These are phyloP conservation scores for Moesziomyces antarcticus DNA, from an alignment of 1,284 basidiomycete species.

Conservation along the genomic window DNA sequence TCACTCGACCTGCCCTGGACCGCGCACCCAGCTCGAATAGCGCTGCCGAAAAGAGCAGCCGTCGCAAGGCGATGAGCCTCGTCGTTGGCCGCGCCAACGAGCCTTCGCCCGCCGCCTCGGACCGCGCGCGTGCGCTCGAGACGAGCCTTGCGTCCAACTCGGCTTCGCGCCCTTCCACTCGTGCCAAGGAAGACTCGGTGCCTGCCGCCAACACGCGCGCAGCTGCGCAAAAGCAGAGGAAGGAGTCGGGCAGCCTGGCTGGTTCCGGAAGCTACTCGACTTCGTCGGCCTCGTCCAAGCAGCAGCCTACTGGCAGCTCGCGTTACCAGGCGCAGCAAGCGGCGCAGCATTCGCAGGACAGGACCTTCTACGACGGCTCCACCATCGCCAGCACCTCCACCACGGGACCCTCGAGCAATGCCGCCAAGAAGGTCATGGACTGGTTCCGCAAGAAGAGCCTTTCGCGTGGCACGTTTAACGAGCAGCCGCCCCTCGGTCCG, in stretches of 20 bases:
- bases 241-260: slow-evolving; percentile 18
- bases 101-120: slow-evolving; percentile 30
- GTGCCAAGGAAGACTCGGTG: slow-evolving; percentile 25
- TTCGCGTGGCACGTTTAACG: slow-evolving; percentile 65
- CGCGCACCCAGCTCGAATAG: slow-evolving; percentile 33
- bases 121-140: slow-evolving; percentile 31
- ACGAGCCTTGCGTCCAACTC: slow-evolving; percentile 7
- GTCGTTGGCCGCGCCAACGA: slow-evolving; percentile 50
- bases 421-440: slow-evolving; percentile 75
- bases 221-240: slow-evolving; percentile 24
- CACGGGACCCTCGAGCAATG: slow-evolving; percentile 69
- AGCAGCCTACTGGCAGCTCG: slow-evolving; percentile 5
- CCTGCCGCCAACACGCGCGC: slow-evolving; percentile 25
- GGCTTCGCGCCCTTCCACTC: slow-evolving; percentile 12
- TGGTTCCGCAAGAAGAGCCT: slow-evolving; percentile 74
- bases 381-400: slow-evolving; percentile 55
- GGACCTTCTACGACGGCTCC: slow-evolving; percentile 40
- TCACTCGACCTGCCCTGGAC: slow-evolving; percentile 21
- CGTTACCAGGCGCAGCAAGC: slow-evolving; percentile 28
- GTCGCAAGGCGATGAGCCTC: slow-evolving; percentile 62
- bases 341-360: slow-evolving; percentile 21
- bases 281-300: slow-evolving; percentile 13
- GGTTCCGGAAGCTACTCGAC: slow-evolving; percentile 13
- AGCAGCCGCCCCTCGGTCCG: slow-evolving; percentile 57
- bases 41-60: slow-evolving; percentile 16